Conservation (phyloP, 2,329 filamentous ascomycete genomes). For the Arthrinium phaeospermum region DNA sequence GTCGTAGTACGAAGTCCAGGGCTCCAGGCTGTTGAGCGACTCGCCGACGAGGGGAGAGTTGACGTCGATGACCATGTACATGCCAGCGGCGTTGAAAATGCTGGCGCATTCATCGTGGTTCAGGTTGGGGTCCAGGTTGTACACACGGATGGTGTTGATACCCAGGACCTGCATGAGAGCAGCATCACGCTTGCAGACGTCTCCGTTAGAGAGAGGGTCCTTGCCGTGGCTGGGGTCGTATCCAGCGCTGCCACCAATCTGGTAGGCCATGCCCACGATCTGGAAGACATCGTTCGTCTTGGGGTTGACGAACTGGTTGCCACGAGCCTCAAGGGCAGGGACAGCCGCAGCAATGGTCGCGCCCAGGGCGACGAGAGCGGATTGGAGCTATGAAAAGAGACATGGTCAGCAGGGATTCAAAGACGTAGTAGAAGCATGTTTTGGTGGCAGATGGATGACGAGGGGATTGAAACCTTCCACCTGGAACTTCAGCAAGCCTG, state of each 20-base stretch:
- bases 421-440: not conserved
- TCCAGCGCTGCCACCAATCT: conserved; percentile 68
- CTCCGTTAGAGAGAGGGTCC: conserved; percentile 65
- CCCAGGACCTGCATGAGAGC: conserved; percentile 69
- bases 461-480: not conserved
- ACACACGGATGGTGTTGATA: conserved; percentile 72
- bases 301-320: conserved; percentile 65
- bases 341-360: conserved; percentile 62
- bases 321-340: conserved; percentile 60
- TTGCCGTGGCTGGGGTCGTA: conserved; percentile 60
- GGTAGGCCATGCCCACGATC: conserved; percentile 72
- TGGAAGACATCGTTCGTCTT: conserved; percentile 66
- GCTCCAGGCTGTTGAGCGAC: conserved; percentile 58
- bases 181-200: conserved; percentile 67
- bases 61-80: conserved; percentile 73
- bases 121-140: conserved; percentile 69
- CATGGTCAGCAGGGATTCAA: not conserved
- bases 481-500: not conserved
- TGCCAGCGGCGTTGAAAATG: conserved; percentile 72
- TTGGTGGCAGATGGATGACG: not conserved
- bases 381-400: conserved; percentile 40
- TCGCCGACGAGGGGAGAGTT: conserved; percentile 68
- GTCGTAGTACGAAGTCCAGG: conserved; percentile 65
- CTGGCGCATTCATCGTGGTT: conserved; percentile 72
- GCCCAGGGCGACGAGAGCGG: conserved; percentile 57